Evolutionary conservation across 176 grass and related monocot species (phyloP), one percentile per base, ranked within the genome.

Genomic region (Areca catechu): DNA sequence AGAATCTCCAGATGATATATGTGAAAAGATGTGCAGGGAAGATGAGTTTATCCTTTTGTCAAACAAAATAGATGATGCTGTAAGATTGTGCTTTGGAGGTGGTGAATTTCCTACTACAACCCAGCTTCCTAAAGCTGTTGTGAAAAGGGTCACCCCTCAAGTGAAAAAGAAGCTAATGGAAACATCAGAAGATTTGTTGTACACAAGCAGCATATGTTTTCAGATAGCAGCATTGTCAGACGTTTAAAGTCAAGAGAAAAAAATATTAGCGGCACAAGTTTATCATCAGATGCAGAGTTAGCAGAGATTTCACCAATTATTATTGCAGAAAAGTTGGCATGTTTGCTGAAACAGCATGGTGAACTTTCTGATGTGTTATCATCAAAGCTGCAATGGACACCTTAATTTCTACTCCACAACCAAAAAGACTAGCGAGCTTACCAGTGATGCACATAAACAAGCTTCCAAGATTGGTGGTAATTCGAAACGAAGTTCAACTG

Each of bases 361-460:
- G 63, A 53, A 71, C 53, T 81, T 62, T 59, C 54, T 88, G 69
- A 56, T 34, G 73, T 97, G 62, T 58, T 81, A 63, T 63, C 79
- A 71, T n/a, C n/a, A 85, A 88, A 76, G 83, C 93, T 97, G 93
- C 65, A 88, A 80, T 60, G 93, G 93, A 25, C 93, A 97, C 76
- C 83, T 97, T 51, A 91, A 97, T 74, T 97, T 97, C 18, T 91
- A 97, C 74, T 82, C 81, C 20, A 17, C 57, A 21, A 68, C 49
- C 65, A 78, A 60, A 63, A 60, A 71, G 48, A 21, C 57, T 25
- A 49, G 56, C 48, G 76, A 69, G 59, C 54, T 37, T 24, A 7
- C 47, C 19, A 14, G 29, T 60, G 50, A 65, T 70, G 43, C 52
- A 71, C 28, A 7, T 43, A 43, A 24, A 55, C 77, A 82, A 61